phyloP scores from a whole-genome alignment of 257 asterid genomes.

The Dorcoceras hygrometricum region DNA sequence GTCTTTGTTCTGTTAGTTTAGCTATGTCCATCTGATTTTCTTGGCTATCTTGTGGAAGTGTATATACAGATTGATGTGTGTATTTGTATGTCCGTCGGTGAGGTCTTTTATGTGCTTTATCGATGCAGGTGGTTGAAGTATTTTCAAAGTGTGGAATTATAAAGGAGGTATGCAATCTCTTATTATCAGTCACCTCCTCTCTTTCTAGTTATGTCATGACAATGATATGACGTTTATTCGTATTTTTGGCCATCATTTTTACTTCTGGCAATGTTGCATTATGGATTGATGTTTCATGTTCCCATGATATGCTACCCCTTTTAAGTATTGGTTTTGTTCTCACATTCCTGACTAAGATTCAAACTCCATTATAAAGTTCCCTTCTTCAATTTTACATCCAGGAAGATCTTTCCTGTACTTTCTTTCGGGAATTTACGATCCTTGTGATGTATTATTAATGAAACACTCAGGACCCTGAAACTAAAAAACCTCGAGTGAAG shows the following conservation, averaged over 20 bases:
- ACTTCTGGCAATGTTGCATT: background rate
- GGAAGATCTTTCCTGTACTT: background rate
- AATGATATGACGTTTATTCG: conserved; percentile 9
- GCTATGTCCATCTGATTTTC: conserved; percentile 4
- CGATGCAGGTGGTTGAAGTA: conserved; percentile 74
- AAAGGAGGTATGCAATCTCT: conserved; percentile 68
- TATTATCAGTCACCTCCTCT: conserved; percentile 3
- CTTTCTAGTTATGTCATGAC: conserved; percentile 11
- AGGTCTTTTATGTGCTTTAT: conserved; percentile 24
- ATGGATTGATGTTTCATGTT: conserved; percentile 6
- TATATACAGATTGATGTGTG: conserved; percentile 16
- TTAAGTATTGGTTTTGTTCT: background rate
- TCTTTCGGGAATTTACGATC: conserved; percentile 17
- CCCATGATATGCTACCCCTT: conserved; percentile 10
- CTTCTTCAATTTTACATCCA: conserved; percentile 1
- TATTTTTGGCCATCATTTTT: conserved; percentile 12
- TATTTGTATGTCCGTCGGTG: conserved; percentile 3
- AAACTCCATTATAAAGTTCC: background rate
- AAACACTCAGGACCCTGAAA: conserved; percentile 81
- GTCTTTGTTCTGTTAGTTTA: conserved; percentile 17
- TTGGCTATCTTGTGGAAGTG: conserved; percentile 2
- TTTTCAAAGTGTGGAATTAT: conserved; percentile 94
- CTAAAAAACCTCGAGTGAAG: conserved; percentile 88
- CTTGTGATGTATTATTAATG: conserved; percentile 26
- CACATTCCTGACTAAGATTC: background rate